These are phyloP conservation scores for Saccharomycopsis sp. DNA, from an alignment of 805 yeast species.

Conservation along the genomic window DNA sequence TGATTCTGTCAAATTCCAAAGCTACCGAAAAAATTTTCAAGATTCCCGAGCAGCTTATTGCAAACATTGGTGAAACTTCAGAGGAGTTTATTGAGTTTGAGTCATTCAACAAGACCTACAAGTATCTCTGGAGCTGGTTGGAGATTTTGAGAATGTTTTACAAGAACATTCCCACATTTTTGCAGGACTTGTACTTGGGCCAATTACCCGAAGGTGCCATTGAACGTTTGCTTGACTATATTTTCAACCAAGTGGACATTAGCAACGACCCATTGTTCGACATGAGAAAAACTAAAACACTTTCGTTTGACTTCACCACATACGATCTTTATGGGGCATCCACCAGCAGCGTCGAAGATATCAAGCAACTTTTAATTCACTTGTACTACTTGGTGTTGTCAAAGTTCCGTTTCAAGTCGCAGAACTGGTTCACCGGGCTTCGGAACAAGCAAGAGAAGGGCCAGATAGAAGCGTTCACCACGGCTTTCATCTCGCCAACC, in stretches of 20 bases:
- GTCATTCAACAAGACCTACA: slow-evolving; percentile 29
- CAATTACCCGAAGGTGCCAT: slow-evolving; percentile 48
- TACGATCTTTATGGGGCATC: background rate
- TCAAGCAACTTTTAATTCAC: slow-evolving; percentile 32
- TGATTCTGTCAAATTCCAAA: slow-evolving; percentile 24
- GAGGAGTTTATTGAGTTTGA: slow-evolving; percentile 31
- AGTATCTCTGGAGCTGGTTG: slow-evolving; percentile 58
- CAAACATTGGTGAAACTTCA: slow-evolving; percentile 25
- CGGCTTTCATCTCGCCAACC: slow-evolving; percentile 52
- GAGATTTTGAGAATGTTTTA: slow-evolving; percentile 53
- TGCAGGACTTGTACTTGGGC: slow-evolving; percentile 44
- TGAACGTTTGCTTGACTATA: slow-evolving; percentile 40
- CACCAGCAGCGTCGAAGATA: background rate
- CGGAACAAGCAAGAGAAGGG: slow-evolving; percentile 57
- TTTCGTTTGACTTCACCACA: background rate
- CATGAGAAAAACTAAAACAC: slow-evolving; percentile 7
- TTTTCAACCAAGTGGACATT: slow-evolving; percentile 46
- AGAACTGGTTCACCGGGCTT: slow-evolving; percentile 62
- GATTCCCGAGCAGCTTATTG: slow-evolving; percentile 36
- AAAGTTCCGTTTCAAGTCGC: slow-evolving; percentile 47
- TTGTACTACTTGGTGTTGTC: slow-evolving; percentile 42
- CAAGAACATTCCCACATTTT: slow-evolving; percentile 54
- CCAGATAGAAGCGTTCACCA: slow-evolving; percentile 54
- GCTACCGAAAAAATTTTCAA: slow-evolving; percentile 25
- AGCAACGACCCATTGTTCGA: slow-evolving; percentile 24